Evolutionary conservation across 2,329 filamentous ascomycete genomes (phyloP).

Genomic region (Trichoderma sp.): DNA sequence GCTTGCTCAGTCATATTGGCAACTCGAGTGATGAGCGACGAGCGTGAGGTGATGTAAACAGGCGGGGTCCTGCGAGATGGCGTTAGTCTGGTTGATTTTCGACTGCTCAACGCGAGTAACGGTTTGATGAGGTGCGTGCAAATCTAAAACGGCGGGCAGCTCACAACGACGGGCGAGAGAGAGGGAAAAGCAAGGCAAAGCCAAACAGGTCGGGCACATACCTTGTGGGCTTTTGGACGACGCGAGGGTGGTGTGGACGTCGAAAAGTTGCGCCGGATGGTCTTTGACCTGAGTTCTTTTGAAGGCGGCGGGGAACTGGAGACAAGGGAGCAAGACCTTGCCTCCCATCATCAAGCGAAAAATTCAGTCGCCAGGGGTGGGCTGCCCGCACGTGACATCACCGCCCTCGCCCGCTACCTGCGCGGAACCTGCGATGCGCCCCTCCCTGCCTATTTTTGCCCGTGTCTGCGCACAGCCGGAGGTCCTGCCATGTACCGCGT

Average conservation of each 20-base stretch:
- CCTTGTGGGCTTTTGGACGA: constrained; percentile 25
- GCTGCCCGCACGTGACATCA: constrained; percentile 38
- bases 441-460: not conserved
- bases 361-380: constrained; percentile 39
- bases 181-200: not conserved
- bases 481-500: not conserved
- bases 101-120: not conserved
- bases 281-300: constrained; percentile 40
- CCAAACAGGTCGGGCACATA: constrained; percentile 20
- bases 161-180: not conserved
- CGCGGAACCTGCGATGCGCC: not conserved
- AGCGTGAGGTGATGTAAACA: constrained; percentile 44
- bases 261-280: constrained; percentile 34
- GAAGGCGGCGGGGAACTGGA: constrained; percentile 42
- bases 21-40: constrained; percentile 25
- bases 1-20: constrained; percentile 59
- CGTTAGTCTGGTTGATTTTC: constrained; percentile 32
- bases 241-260: constrained; percentile 34
- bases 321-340: constrained; percentile 28
- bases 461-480: not conserved
- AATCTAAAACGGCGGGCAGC: not conserved
- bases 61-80: constrained; percentile 40
- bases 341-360: constrained; percentile 35
- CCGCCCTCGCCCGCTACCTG: constrained; percentile 17
- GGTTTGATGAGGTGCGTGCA: not conserved